These are phyloP conservation scores for Sphagnum magellanicum DNA, from an alignment of 228 moss, liverwort and hornwort species.

Conservation along the genomic window DNA sequence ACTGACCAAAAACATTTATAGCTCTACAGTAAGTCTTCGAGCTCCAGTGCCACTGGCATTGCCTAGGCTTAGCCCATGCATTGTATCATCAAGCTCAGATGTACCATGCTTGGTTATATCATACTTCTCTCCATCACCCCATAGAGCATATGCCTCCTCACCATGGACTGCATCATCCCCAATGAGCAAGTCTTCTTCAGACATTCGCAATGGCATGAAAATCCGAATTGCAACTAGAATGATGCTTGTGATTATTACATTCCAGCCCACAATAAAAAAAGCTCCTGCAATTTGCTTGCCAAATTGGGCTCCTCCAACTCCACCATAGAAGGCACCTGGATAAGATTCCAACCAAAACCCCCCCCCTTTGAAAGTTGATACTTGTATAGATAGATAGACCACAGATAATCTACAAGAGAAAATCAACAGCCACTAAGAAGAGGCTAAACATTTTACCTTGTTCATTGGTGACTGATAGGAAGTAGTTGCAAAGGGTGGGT, in stretches of 20 bases:
- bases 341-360: not conserved
- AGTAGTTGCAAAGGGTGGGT: constrained; percentile 41
- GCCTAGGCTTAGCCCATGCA: not conserved
- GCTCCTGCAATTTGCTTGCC: constrained; percentile 65
- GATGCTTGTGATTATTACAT: constrained; percentile 54
- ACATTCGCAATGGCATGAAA: constrained; percentile 61
- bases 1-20: not conserved
- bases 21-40: not conserved
- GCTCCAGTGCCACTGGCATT: not conserved
- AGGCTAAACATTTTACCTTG: constrained; percentile 9
- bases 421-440: constrained; percentile 25
- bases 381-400: no score
- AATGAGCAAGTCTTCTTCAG: constrained; percentile 43
- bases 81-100: not conserved
- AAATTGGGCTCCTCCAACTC: constrained; percentile 46
- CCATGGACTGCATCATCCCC: constrained; percentile 88
- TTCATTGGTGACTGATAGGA: constrained; percentile 28
- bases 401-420: no score
- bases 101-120: constrained; percentile 56
- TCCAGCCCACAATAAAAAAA: constrained; percentile 68
- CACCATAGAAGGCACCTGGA: constrained; percentile 69
- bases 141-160: constrained; percentile 85
- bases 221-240: constrained; percentile 49
- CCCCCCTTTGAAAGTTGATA: no score
- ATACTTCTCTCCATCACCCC: constrained; percentile 87